Evolutionary conservation across 345 rosid species (phyloP).

Genomic region (Pistacia integerrima): DNA sequence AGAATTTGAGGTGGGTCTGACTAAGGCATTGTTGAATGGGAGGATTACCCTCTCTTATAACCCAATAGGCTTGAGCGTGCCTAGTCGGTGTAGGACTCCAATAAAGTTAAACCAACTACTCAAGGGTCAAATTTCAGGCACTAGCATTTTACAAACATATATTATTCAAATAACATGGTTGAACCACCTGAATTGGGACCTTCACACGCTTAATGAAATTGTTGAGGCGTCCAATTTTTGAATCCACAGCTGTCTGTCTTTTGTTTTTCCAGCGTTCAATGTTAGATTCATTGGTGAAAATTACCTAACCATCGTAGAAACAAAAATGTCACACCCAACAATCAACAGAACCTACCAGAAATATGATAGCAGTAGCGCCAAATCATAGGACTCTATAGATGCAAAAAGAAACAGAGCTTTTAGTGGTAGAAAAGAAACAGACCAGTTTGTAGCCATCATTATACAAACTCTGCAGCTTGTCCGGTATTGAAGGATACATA

Average conservation of each 20-base stretch:
- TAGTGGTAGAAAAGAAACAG: conserved; percentile 12
- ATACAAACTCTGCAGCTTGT: conserved; percentile 71
- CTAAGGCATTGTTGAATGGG: too few species aligned
- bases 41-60: too few species aligned
- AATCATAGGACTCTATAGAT: background rate
- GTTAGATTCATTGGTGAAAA: conserved; percentile 95
- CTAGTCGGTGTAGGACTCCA: too few species aligned
- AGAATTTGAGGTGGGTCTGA: too few species aligned
- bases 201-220: conserved; percentile 67
- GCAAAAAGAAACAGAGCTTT: background rate
- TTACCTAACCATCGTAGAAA: conserved; percentile 51
- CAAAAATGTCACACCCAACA: background rate
- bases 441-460: conserved; percentile 93
- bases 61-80: too few species aligned
- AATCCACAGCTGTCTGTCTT: conserved; percentile 90
- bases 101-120: background rate
- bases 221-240: conserved; percentile 85
- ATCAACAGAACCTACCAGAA: background rate
- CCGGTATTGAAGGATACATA: conserved; percentile 86
- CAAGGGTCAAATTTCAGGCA: conserved; percentile 2
- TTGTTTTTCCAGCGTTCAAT: conserved; percentile 97
- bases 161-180: background rate
- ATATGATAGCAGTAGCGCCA: background rate
- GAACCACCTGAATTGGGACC: conserved; percentile 86
- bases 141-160: background rate